phyloP scores from a whole-genome alignment of 257 asterid genomes.

The Henckelia pumila region DNA sequence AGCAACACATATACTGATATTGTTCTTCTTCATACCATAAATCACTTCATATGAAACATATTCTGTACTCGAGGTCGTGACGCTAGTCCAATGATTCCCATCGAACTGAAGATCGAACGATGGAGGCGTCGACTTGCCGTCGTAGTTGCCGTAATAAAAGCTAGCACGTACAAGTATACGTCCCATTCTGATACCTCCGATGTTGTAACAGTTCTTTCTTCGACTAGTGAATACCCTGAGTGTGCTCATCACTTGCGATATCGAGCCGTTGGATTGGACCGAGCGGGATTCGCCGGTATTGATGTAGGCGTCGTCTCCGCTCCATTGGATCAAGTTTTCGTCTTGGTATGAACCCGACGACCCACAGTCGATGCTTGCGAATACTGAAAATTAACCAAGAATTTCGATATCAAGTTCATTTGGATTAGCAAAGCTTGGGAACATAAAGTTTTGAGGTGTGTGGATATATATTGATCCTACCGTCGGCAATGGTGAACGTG shows the following conservation, averaged over 20 bases:
- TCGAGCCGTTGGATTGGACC: constrained; percentile 27
- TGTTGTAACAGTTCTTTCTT: constrained; percentile 47
- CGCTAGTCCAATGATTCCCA: constrained; percentile 50
- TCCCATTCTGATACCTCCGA: constrained; percentile 20
- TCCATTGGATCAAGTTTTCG: constrained; percentile 29
- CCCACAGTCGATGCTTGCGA: constrained; percentile 42
- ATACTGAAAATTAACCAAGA: constrained; percentile 14
- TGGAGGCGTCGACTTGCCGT: constrained; percentile 51
- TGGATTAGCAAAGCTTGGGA: background rate
- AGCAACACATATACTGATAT: constrained; percentile 54
- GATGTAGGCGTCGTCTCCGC: constrained; percentile 21
- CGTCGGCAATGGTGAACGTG: background rate
- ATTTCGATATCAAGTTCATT: background rate
- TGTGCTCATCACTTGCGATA: constrained; percentile 41
- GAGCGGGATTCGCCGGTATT: constrained; percentile 24
- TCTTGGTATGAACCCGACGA: constrained; percentile 33
- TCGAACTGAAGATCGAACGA: constrained; percentile 52
- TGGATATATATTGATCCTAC: background rate
- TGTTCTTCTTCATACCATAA: constrained; percentile 35
- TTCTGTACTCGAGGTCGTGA: constrained; percentile 25
- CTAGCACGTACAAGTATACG: constrained; percentile 54
- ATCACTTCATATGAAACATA: constrained; percentile 36
- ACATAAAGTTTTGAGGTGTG: background rate
- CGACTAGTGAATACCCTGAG: constrained; percentile 47
- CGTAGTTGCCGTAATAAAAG: constrained; percentile 71